phyloP scores from a whole-genome alignment of 1,139 yeast species.

The Sugiyamaella paludigena region DNA sequence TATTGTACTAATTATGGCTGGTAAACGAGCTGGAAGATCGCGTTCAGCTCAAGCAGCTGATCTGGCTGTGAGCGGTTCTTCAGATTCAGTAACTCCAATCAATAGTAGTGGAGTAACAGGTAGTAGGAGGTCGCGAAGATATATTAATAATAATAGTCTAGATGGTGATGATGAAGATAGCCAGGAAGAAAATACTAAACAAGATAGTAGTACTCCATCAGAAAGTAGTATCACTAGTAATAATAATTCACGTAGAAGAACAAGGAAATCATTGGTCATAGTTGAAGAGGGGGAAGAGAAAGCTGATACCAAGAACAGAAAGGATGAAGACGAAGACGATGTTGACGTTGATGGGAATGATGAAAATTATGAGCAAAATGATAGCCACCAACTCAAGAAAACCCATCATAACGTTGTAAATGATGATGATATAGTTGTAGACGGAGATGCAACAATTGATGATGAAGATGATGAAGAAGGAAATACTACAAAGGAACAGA shows the following conservation, averaged over 20 bases:
- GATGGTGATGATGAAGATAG: conserved; percentile 7
- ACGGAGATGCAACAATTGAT: conserved; percentile 7
- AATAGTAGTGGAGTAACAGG: too few relatives aligned
- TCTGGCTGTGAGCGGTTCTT: neutral
- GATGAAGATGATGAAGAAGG: conserved; percentile 13
- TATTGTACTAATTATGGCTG: conserved; percentile 2
- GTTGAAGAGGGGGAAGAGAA: neutral
- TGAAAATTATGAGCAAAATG: conserved; percentile 1
- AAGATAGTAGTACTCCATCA: neutral
- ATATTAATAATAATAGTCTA: conserved; percentile 1
- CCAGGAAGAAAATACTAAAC: neutral
- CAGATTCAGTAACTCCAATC: conserved; percentile 4
- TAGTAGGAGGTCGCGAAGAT: conserved; percentile 5
- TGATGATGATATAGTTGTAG: too few relatives aligned
- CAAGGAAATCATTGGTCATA: neutral
- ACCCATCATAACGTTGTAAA: too few relatives aligned
- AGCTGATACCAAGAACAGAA: neutral
- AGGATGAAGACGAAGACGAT: conserved; percentile 3
- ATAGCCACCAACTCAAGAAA: neutral
- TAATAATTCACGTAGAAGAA: neutral
- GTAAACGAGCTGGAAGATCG: conserved; percentile 8
- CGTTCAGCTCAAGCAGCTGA: conserved; percentile 10
- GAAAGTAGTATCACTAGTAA: neutral
- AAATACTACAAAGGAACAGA: conserved; percentile 5
- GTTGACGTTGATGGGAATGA: neutral